Conservation (phyloP, 495 filamentous ascomycete genomes). For the Paragyromitra xinjiangensis region DNA sequence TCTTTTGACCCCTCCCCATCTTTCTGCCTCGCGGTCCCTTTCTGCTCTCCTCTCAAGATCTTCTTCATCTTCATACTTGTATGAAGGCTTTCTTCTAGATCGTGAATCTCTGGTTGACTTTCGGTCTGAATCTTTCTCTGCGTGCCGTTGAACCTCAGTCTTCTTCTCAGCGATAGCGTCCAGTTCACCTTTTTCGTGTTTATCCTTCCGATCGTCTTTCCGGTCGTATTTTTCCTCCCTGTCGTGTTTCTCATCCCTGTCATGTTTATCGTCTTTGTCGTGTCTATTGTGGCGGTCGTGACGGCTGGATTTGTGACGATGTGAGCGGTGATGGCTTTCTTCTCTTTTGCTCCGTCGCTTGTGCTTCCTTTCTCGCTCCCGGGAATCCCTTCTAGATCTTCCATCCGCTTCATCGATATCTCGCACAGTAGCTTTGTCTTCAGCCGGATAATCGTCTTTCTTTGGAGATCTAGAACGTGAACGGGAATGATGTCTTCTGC, state of each 20-base stretch:
- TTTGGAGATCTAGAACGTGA: conserved; percentile 50
- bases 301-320: conserved; percentile 50
- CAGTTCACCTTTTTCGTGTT: conserved; percentile 31
- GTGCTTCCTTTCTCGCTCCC: conserved; percentile 42
- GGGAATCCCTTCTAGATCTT: conserved; percentile 28
- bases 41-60: conserved; percentile 57
- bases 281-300: conserved; percentile 49
- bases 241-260: conserved; percentile 49
- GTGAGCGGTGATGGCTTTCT: conserved; percentile 50
- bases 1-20: conserved; percentile 53
- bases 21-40: conserved; percentile 57
- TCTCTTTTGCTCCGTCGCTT: conserved; percentile 51
- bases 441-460: conserved; percentile 39
- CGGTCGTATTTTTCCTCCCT: conserved; percentile 49
- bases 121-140: conserved; percentile 42
- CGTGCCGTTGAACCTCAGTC: conserved; percentile 33
- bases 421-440: conserved; percentile 26
- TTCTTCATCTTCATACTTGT: conserved; percentile 58
- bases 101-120: conserved; percentile 47
- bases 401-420: conserved; percentile 37
- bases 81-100: conserved; percentile 52
- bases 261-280: conserved; percentile 51
- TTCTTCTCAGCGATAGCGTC: conserved; percentile 42
- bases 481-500: conserved; percentile 48
- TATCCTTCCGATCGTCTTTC: conserved; percentile 40